Percentiles rank a stretch among this genome's conserved stretches.
Evolutionary conservation across 2,329 filamentous ascomycete genomes (phyloP).

Genomic region (Penicillium psychrosexuale): DNA sequence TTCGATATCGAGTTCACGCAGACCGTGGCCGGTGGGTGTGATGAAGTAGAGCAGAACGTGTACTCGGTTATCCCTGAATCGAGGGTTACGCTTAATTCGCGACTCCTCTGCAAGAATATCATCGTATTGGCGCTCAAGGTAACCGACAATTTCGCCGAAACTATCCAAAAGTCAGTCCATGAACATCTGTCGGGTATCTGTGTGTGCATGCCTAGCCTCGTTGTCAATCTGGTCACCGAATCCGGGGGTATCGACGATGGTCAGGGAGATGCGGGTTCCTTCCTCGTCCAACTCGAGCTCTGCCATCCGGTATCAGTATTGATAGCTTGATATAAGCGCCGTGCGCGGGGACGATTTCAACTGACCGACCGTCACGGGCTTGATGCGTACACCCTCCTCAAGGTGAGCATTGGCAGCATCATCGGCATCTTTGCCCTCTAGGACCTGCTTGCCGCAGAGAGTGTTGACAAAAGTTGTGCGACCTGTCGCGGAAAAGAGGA

Average conservation of each 20-base stretch:
- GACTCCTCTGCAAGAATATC: conserved; percentile 99
- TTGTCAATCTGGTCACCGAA: conserved; percentile 99
- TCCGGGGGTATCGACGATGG: conserved; percentile 96
- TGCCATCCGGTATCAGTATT: conserved; percentile 43
- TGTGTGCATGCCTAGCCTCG: conserved; percentile 73
- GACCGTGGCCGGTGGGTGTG: conserved; percentile 93
- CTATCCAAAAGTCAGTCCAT: conserved; percentile 48
- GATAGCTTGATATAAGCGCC: conserved; percentile 11
- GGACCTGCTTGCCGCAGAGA: conserved; percentile 90
- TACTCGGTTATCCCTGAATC: conserved; percentile 98
- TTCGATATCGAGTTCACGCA: conserved; percentile 98
- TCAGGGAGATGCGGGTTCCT: conserved; percentile 95
- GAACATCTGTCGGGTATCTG: not conserved
- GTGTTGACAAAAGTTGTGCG: conserved; percentile 99
- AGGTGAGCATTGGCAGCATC: conserved; percentile 84
- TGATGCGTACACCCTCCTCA: conserved; percentile 97
- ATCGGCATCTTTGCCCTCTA: conserved; percentile 87
- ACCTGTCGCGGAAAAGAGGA: conserved; percentile 52
- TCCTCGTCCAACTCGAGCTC: conserved; percentile 97
- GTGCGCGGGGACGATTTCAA: conserved; percentile 18
- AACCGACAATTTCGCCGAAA: conserved; percentile 96
- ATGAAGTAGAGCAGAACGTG: conserved; percentile 99
- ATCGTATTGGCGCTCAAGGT: conserved; percentile 98
- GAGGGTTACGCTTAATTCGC: conserved; percentile 99
- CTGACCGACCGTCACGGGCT: conserved; percentile 94